A percentile compares a stretch with the other conserved stretches of the same genome.
These are phyloP conservation scores for Fraxinus nigra DNA, from an alignment of 305 asterid species.

Conservation along the genomic window DNA sequence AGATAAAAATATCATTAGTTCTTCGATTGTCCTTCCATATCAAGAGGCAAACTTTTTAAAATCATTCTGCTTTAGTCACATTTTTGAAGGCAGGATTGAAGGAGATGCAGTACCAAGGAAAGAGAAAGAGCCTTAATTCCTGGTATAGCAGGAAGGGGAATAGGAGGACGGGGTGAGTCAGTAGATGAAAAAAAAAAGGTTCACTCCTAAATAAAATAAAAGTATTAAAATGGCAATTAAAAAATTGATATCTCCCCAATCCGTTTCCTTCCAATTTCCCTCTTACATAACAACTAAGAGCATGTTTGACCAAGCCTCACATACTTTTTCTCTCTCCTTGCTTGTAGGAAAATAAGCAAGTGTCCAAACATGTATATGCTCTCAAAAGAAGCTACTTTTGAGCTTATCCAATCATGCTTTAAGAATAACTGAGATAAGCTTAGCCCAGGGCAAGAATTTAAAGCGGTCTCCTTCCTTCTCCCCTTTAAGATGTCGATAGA, in stretches of 20 bases:
- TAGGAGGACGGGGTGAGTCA: background rate
- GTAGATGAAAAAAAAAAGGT: background rate
- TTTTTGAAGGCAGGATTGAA: background rate
- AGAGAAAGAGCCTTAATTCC: background rate
- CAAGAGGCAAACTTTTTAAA: background rate
- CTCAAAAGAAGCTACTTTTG: background rate
- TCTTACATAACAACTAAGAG: background rate
- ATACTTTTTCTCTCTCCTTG: background rate
- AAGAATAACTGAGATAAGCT: background rate
- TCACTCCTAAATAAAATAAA: background rate
- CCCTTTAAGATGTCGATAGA: background rate
- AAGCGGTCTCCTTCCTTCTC: background rate
- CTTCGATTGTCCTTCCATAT: background rate
- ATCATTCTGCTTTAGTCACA: constrained; percentile 12
- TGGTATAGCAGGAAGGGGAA: background rate
- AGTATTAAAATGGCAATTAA: background rate
- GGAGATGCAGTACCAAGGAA: background rate
- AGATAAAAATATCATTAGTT: background rate
- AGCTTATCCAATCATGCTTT: background rate
- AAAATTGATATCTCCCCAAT: background rate
- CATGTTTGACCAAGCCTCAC: background rate
- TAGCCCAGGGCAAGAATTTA: constrained; percentile 1
- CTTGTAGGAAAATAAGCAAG: background rate
- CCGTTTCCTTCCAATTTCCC: background rate
- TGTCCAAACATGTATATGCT: background rate